These are phyloP conservation scores for Suhomyces taliae DNA, from an alignment of 1,139 yeast species.

Conservation along the genomic window DNA sequence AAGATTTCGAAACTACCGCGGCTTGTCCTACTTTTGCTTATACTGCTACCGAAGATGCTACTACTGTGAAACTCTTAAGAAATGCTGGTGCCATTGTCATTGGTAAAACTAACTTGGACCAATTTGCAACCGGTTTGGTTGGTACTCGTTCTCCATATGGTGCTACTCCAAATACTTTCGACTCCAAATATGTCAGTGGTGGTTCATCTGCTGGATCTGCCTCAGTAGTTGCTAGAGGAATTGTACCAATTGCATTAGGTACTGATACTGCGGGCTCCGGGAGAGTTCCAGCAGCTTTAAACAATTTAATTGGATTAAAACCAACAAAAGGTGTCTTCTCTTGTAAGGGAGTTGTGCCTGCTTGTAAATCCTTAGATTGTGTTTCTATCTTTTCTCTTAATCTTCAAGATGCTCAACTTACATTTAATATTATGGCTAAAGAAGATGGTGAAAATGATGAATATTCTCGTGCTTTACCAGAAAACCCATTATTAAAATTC, in stretches of 20 bases:
- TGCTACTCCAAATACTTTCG: constrained; percentile 74
- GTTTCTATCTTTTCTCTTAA: constrained; percentile 81
- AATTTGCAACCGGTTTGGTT: constrained; percentile 94
- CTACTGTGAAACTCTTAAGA: constrained; percentile 67
- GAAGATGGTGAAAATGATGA: constrained; percentile 74
- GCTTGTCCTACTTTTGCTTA: constrained; percentile 87
- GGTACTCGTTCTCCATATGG: constrained; percentile 97
- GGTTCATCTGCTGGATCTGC: constrained; percentile 98
- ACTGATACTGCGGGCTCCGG: constrained; percentile 99
- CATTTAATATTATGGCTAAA: constrained; percentile 67
- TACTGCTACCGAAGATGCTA: constrained; percentile 67
- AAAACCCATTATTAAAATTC: constrained; percentile 60
- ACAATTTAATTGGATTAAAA: constrained; percentile 86
- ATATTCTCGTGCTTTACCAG: constrained; percentile 75
- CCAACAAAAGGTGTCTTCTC: constrained; percentile 90
- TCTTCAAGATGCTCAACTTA: constrained; percentile 77
- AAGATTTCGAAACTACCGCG: constrained; percentile 83
- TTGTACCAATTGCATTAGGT: constrained; percentile 85
- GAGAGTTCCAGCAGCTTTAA: constrained; percentile 95
- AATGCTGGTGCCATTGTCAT: constrained; percentile 86
- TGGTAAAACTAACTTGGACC: constrained; percentile 93
- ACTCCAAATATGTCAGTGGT: constrained; percentile 78
- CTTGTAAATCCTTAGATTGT: constrained; percentile 92
- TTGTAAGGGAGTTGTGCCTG: constrained; percentile 91
- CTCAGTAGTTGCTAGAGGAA: constrained; percentile 82